Evolutionary conservation across 257 asterid species (phyloP).

Genomic region (Agastache rugosa): DNA sequence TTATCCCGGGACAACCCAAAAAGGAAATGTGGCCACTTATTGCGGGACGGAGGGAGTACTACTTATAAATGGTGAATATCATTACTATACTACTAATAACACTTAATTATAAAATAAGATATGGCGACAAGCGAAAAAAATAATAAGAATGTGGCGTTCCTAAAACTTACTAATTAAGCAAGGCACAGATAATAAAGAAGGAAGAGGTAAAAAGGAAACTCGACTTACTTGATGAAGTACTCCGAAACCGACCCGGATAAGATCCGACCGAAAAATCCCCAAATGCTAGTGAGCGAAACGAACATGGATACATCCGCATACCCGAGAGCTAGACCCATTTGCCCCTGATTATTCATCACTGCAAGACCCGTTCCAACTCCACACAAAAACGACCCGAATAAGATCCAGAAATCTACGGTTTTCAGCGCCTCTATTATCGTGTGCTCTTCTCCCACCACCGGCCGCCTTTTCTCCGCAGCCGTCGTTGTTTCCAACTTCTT

Average conservation of each 20-base stretch:
- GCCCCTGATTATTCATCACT: constrained; percentile 92
- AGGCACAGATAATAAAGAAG: neutral
- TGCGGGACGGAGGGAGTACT: too few relatives aligned
- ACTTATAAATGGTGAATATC: too few relatives aligned
- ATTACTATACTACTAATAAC: too few relatives aligned
- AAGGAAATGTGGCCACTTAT: too few relatives aligned
- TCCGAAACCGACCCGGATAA: constrained; percentile 86
- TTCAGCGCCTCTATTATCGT: constrained; percentile 67
- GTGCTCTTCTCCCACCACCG: constrained; percentile 85
- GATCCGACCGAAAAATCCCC: constrained; percentile 97
- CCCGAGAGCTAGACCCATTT: constrained; percentile 93
- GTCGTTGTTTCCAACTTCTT: constrained; percentile 34
- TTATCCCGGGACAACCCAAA: too few relatives aligned
- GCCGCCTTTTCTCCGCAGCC: constrained; percentile 42
- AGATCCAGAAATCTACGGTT: constrained; percentile 78
- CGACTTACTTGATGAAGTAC: constrained; percentile 82
- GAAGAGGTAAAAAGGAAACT: neutral
- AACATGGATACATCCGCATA: constrained; percentile 87
- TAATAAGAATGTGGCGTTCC: neutral
- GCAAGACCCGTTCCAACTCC: constrained; percentile 98
- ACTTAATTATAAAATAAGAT: neutral
- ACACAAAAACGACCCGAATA: constrained; percentile 79
- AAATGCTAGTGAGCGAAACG: constrained; percentile 88
- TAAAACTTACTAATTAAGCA: neutral
- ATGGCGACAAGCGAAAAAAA: neutral